phyloP scores from a whole-genome alignment of 108 stramenopile genomes.

The Fistulifera solaris region DNA sequence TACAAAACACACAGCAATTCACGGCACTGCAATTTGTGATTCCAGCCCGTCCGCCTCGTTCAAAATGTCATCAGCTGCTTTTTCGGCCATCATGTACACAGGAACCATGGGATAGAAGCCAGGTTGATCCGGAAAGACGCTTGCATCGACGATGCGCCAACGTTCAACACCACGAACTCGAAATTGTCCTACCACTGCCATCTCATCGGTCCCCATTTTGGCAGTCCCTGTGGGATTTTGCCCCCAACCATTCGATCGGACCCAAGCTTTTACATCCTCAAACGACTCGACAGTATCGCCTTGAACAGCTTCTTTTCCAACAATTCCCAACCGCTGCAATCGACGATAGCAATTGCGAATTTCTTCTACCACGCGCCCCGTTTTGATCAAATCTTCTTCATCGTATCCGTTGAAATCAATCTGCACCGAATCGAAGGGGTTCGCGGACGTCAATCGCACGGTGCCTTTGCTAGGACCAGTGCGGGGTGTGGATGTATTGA shows the following conservation, averaged over 20 bases:
- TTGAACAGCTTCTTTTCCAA: neutral
- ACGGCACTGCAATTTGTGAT: no score
- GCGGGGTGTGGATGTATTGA: neutral
- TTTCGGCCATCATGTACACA: no score
- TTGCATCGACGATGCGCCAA: slow-evolving; percentile 30
- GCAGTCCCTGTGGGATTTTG: slow-evolving; percentile 20
- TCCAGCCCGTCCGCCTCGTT: no score
- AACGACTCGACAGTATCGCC: neutral
- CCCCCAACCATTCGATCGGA: slow-evolving; percentile 10
- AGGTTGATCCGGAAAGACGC: slow-evolving; percentile 26
- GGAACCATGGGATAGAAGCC: slow-evolving; percentile 25
- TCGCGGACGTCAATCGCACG: slow-evolving; percentile 3
- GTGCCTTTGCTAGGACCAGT: slow-evolving; percentile 2
- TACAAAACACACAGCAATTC: no score
- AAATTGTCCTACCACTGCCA: slow-evolving; percentile 22
- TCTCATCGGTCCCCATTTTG: slow-evolving; percentile 26
- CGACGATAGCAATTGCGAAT: neutral
- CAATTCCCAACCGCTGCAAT: neutral
- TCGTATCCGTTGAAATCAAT: slow-evolving; percentile 2
- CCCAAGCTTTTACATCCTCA: neutral
- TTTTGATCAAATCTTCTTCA: slow-evolving; percentile 9
- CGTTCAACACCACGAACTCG: slow-evolving; percentile 19
- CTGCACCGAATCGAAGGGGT: slow-evolving; percentile 9
- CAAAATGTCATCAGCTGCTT: no score
- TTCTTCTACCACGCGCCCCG: slow-evolving; percentile 2